These are phyloP conservation scores for Pseudocohnilembus persalinus DNA, from an alignment of 169 alveolate species.

Conservation along the genomic window DNA sequence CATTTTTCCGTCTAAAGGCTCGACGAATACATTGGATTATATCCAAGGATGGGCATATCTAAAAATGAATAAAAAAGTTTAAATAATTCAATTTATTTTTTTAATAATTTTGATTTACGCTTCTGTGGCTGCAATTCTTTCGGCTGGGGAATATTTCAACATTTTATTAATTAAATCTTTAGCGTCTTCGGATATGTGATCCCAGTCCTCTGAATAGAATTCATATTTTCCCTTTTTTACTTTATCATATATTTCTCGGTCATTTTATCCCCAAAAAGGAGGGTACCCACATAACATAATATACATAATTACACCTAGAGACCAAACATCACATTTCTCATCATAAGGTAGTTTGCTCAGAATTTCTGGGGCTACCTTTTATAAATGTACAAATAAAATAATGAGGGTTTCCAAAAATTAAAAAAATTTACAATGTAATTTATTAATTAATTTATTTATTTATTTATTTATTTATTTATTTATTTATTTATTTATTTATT, in stretches of 20 bases:
- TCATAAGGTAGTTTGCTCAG: constrained; percentile 28
- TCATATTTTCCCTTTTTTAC: constrained; percentile 33
- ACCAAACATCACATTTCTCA: constrained; percentile 55
- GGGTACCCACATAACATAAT: constrained; percentile 42
- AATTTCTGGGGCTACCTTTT: constrained; percentile 49
- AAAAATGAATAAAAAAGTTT: no score
- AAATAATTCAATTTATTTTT: no score
- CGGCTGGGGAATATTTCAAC: constrained; percentile 11
- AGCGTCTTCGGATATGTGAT: constrained; percentile 13
- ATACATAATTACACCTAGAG: constrained; percentile 43
- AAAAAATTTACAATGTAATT: no score
- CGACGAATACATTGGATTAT: constrained; percentile 4
- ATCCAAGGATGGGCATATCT: constrained; percentile 29
- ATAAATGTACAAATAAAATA: no score
- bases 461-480: no score
- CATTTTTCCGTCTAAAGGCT: constrained; percentile 16
- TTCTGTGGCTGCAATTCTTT: constrained; percentile 29
- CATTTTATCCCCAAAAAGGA: constrained; percentile 24
- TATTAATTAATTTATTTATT: no score
- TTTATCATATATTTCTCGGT: constrained; percentile 27
- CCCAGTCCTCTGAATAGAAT: constrained; percentile 24
- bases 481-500: no score
- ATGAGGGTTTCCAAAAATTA: no score
- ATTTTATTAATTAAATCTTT: constrained; percentile 29
- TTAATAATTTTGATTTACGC: not conserved